Evolutionary conservation across 306 rosid genomes (phyloP), one percentile per base, ranked within the genome.

Genomic region (Comarum palustre): DNA sequence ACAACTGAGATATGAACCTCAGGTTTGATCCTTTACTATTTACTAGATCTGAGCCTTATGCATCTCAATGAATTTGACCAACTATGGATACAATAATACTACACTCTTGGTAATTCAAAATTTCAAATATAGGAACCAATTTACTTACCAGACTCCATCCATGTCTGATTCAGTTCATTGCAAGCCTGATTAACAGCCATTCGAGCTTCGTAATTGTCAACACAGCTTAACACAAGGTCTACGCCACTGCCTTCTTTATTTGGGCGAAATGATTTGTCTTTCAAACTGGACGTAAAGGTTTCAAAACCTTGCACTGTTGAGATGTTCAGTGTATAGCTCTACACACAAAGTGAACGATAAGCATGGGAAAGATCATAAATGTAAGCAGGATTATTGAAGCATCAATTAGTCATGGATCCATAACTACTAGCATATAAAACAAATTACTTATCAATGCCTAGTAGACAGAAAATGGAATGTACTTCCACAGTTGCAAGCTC

Each of bases 161-260:
- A 94, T 68, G 97, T 91, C 82, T 94, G 99, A 82, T 84, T 86
- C 78, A 94, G 79, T 82, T 94, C 99, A 78, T 91, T 94, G 84
- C 99, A 94, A 54, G 96, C 99, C 97, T 94, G 99, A 80, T 94
- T 94, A 78, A 94, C 97, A 78, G 93, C 97, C 99, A 94, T 94
- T 85, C 99, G 86, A 68, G 99, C 99, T 91, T 94, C 99, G 76
- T 94, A 94, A 79, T 94, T 94, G 84, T 94, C 99, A 47, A 94
- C 99, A 58, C 99, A 94, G 81, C 99, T 94, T 82, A 94, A 79
- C 38, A 94, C 97, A 78, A 94, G 90, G 82, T 94, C 99, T 69
- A 89, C 91, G 41, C 97, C 99, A 60, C 83, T 85, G 17, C 89
- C 91, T 87, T 90, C 85, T 83, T 90, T 91, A 77, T 72, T 63